These are phyloP conservation scores for Elaeagnus macrophylla DNA, from an alignment of 306 rosid genomes.

Conservation along the genomic window DNA sequence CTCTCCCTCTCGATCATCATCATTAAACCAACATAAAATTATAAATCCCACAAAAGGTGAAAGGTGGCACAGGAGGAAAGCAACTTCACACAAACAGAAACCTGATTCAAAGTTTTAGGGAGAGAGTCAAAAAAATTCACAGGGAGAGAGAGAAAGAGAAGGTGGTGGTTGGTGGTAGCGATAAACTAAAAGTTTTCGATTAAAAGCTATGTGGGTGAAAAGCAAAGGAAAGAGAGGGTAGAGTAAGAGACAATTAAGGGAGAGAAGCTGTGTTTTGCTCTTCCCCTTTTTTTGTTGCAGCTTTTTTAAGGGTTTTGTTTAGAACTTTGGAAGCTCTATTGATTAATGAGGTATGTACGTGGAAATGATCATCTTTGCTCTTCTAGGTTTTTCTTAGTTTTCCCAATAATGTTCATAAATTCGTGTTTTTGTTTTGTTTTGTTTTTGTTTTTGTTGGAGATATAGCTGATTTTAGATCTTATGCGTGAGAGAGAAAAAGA, in stretches of 20 bases:
- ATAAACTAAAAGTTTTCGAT: too few species aligned
- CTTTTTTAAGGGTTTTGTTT: conserved; percentile 11
- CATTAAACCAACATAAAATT: conserved; percentile 28
- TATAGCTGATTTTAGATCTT: background rate
- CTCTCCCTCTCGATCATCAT: conserved; percentile 42
- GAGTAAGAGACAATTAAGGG: background rate
- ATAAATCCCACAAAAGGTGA: conserved; percentile 51
- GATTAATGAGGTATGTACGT: background rate
- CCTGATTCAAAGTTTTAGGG: conserved; percentile 36
- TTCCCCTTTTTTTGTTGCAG: conserved; percentile 16
- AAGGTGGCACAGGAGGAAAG: conserved; percentile 42
- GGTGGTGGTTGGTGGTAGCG: too few species aligned
- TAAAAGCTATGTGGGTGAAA: background rate
- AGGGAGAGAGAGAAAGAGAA: too few species aligned
- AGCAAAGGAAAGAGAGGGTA: conserved; percentile 37
- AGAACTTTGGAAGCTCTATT: conserved; percentile 6
- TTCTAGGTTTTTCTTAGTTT: conserved; percentile 10
- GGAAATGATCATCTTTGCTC: background rate
- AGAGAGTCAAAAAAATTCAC: too few species aligned
- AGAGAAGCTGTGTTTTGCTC: conserved; percentile 7
- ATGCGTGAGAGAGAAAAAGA: background rate
- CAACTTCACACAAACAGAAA: conserved; percentile 35
- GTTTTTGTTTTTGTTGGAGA: background rate
- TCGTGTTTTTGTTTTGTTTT: background rate
- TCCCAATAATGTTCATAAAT: background rate